Percentiles rank a stretch among this genome's conserved stretches.
phyloP scores from a whole-genome alignment of 1,284 basidiomycete genomes.

The Ustilago vetiveriae region DNA sequence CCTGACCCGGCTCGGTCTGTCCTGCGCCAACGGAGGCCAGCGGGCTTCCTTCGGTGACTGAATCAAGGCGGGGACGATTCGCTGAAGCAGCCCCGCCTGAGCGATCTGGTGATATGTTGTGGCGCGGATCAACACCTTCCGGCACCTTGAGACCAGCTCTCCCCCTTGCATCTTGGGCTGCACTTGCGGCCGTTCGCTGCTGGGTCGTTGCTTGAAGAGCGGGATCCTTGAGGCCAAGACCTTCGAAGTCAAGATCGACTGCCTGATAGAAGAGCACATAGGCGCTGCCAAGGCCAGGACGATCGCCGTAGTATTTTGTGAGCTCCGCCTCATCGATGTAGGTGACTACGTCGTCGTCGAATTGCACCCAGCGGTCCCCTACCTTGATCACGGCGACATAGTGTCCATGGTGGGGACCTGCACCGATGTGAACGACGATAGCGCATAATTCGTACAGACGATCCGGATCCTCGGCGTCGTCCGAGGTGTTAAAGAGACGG shows the following conservation, averaged over 20 bases:
- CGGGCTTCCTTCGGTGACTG: slow-evolving; percentile 30
- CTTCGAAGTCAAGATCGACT: slow-evolving; percentile 71
- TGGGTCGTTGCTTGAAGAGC: slow-evolving; percentile 21
- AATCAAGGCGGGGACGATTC: slow-evolving; percentile 27
- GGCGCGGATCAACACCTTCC: slow-evolving; percentile 15
- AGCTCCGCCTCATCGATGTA: slow-evolving; percentile 89
- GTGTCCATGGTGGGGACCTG: slow-evolving; percentile 94
- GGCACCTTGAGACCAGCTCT: slow-evolving; percentile 22
- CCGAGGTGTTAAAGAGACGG: slow-evolving; percentile 93
- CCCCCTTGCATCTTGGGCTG: slow-evolving; percentile 10
- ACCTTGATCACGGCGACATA: slow-evolving; percentile 95
- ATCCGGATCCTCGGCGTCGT: slow-evolving; percentile 85
- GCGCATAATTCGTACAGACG: slow-evolving; percentile 92
- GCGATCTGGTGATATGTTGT: slow-evolving; percentile 26
- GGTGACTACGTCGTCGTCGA: slow-evolving; percentile 93
- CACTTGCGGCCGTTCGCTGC: slow-evolving; percentile 9
- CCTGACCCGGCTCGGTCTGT: slow-evolving; percentile 13
- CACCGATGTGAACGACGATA: slow-evolving; percentile 96
- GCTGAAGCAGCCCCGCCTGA: slow-evolving; percentile 22
- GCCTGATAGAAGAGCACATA: slow-evolving; percentile 99
- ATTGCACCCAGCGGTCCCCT: slow-evolving; percentile 83
- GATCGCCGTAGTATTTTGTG: slow-evolving; percentile 92
- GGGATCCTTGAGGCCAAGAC: slow-evolving; percentile 33
- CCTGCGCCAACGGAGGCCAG: slow-evolving; percentile 9
- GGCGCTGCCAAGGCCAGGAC: slow-evolving; percentile 80